Percentiles rank a stretch among this genome's conserved stretches.
These are phyloP conservation scores for Geotrichum fermentans DNA, from an alignment of 1,139 yeast species.

Conservation along the genomic window DNA sequence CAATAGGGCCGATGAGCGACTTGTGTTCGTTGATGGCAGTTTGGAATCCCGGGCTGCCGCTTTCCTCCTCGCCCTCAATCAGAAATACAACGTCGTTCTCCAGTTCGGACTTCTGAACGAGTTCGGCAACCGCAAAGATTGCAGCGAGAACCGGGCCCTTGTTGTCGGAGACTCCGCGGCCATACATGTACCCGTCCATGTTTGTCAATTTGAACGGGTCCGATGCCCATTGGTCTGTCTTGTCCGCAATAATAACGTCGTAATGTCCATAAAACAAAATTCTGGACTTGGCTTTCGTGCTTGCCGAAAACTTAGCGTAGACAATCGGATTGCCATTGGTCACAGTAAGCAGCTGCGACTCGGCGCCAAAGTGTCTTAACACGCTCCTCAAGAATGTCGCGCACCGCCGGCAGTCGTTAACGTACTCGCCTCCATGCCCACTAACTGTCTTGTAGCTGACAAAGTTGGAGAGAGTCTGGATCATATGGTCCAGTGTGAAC, in stretches of 20 bases:
- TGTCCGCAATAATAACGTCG: constrained; percentile 77
- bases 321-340: constrained; percentile 76
- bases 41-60: constrained; percentile 83
- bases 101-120: constrained; percentile 50
- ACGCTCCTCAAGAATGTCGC: constrained; percentile 67
- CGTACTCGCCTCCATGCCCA: constrained; percentile 54
- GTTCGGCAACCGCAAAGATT: constrained; percentile 76
- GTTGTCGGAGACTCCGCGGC: constrained; percentile 90
- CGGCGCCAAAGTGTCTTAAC: constrained; percentile 67
- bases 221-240: constrained; percentile 58
- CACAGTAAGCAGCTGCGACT: constrained; percentile 65
- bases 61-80: constrained; percentile 93
- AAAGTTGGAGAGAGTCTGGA: constrained; percentile 55
- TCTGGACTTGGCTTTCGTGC: constrained; percentile 20
- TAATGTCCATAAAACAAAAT: constrained; percentile 92
- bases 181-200: constrained; percentile 78
- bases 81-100: constrained; percentile 72
- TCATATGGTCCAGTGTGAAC: constrained; percentile 53
- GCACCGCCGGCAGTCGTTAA: constrained; percentile 80
- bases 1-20: constrained; percentile 58
- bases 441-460: constrained; percentile 75
- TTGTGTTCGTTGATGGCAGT: constrained; percentile 48
- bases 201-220: constrained; percentile 75
- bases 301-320: constrained; percentile 59
- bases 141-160: constrained; percentile 91